phyloP scores from a whole-genome alignment of 2,329 filamentous ascomycete genomes.

The Mycogone perniciosa region DNA sequence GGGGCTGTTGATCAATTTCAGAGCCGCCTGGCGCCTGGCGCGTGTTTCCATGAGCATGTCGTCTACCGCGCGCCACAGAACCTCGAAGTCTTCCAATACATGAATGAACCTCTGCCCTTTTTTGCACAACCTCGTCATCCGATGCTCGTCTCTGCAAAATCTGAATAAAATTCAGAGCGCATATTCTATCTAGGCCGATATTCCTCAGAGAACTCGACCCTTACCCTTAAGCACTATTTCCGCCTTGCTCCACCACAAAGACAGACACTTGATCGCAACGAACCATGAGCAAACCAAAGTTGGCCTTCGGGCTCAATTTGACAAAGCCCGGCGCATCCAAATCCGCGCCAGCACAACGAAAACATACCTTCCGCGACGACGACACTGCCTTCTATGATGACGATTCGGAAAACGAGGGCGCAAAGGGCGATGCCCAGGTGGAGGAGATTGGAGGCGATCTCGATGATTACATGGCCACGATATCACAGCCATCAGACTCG shows the following conservation, averaged over 20 bases:
- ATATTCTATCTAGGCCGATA: no score
- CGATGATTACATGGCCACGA: constrained; percentile 36
- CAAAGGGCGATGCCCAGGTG: constrained; percentile 31
- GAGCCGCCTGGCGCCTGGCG: constrained; percentile 10
- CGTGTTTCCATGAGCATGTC: constrained; percentile 2
- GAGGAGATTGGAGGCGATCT: constrained; percentile 61
- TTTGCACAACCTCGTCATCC: no score
- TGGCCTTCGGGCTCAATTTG: constrained; percentile 53
- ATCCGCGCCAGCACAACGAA: constrained; percentile 43
- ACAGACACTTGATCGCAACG: neutral
- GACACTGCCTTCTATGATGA: constrained; percentile 22
- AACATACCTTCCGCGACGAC: constrained; percentile 53
- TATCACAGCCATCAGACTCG: constrained; percentile 20
- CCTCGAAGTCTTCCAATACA: neutral
- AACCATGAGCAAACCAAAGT: constrained; percentile 41
- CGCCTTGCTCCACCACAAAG: neutral
- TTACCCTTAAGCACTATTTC: neutral
- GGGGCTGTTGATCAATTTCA: neutral
- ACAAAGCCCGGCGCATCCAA: constrained; percentile 48
- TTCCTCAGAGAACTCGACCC: no score
- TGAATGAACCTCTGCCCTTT: neutral
- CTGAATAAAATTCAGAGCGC: no score
- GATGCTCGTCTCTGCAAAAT: no score
- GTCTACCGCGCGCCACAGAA: constrained; percentile 6
- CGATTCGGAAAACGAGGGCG: constrained; percentile 47